Conservation (phyloP, 805 yeast genomes). For the Kazachstania kunashirensis region DNA sequence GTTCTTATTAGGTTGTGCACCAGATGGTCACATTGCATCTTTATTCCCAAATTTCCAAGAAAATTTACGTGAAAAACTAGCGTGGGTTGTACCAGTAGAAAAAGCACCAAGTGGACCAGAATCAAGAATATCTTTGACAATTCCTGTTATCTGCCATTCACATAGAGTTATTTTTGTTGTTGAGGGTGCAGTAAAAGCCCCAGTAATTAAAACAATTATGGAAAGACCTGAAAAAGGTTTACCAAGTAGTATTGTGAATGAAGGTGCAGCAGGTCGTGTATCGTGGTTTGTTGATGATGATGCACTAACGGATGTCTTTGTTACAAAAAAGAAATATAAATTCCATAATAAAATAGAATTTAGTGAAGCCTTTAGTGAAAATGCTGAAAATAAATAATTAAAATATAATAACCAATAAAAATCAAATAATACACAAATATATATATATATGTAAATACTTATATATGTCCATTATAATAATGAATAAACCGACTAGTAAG, state of each 20-base stretch:
- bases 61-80: conserved; percentile 75
- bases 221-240: conserved; percentile 95
- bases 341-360: conserved; percentile 11
- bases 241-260: conserved; percentile 89
- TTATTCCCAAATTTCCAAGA: conserved; percentile 83
- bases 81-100: conserved; percentile 91
- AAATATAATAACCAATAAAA: neutral
- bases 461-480: too few relatives aligned
- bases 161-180: conserved; percentile 90
- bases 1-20: conserved; percentile 90
- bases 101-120: conserved; percentile 87
- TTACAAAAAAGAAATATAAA: conserved; percentile 26
- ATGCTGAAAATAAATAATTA: neutral
- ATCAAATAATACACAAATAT: neutral
- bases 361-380: conserved; percentile 4
- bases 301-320: conserved; percentile 69
- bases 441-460: neutral
- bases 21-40: conserved; percentile 97
- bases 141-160: conserved; percentile 92
- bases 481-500: too few relatives aligned
- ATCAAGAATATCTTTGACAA: conserved; percentile 77
- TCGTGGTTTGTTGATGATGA: conserved; percentile 96
- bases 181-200: conserved; percentile 93
- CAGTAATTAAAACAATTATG: conserved; percentile 81
- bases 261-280: conserved; percentile 92